A percentile compares a stretch with the other conserved stretches of the same genome.
Evolutionary conservation across 495 filamentous ascomycete species (phyloP).

Genomic region (Aspergillus kassunensis): DNA sequence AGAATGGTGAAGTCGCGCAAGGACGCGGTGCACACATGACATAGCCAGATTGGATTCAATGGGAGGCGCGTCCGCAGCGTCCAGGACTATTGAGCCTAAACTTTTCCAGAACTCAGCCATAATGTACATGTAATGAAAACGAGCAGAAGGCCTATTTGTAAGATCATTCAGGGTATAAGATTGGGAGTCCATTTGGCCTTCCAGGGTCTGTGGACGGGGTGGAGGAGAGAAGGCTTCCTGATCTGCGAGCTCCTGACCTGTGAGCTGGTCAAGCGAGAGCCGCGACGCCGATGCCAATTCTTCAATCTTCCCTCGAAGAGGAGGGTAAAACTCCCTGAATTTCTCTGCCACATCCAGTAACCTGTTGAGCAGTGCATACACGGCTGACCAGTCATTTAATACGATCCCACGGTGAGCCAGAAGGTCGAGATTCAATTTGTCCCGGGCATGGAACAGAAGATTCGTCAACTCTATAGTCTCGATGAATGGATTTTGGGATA

Average conservation of each 20-base stretch:
- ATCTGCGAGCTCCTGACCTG: slow-evolving; percentile 24
- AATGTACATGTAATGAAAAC: slow-evolving; percentile 20
- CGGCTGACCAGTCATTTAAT: slow-evolving; percentile 40
- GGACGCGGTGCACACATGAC: slow-evolving; percentile 53
- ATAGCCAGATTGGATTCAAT: slow-evolving; percentile 45
- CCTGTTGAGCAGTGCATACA: slow-evolving; percentile 34
- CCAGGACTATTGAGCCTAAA: slow-evolving; percentile 53
- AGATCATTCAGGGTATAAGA: slow-evolving; percentile 20
- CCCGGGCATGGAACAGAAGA: slow-evolving; percentile 26
- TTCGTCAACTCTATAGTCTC: slow-evolving; percentile 22
- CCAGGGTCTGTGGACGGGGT: not conserved
- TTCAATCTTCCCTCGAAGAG: slow-evolving; percentile 18
- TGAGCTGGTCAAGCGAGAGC: slow-evolving; percentile 32
- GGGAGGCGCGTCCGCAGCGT: slow-evolving; percentile 42
- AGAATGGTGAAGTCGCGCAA: slow-evolving; percentile 58
- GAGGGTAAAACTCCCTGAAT: slow-evolving; percentile 9
- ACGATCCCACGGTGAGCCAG: slow-evolving; percentile 42
- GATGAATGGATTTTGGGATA: slow-evolving; percentile 18
- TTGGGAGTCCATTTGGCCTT: not conserved
- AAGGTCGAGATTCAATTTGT: slow-evolving; percentile 27
- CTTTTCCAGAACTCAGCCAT: slow-evolving; percentile 36
- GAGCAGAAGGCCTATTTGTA: slow-evolving; percentile 24
- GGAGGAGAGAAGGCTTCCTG: slow-evolving; percentile 4
- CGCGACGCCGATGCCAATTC: slow-evolving; percentile 21
- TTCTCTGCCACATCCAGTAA: slow-evolving; percentile 35